Conservation (phyloP, 148 eudicot species). For the Nepenthes mirabilis region DNA sequence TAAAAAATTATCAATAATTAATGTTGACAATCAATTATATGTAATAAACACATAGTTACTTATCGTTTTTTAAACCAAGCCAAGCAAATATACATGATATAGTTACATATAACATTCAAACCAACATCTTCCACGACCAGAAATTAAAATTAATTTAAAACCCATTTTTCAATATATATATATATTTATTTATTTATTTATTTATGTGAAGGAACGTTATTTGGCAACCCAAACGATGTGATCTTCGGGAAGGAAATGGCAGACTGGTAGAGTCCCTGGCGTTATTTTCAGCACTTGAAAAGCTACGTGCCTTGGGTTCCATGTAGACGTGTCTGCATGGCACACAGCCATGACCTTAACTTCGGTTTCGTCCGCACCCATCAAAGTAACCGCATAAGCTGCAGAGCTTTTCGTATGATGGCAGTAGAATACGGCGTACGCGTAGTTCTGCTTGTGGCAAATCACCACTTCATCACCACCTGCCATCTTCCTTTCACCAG, state of each 20-base stretch:
- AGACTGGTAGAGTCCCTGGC: constrained; percentile 42
- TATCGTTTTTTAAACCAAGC: no score
- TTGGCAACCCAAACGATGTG: no score
- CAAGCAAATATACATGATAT: no score
- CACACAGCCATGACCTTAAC: constrained; percentile 43
- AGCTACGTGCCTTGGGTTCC: constrained; percentile 62
- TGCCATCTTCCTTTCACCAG: not conserved
- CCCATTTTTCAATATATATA: no score
- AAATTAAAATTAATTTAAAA: no score
- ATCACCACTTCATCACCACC: constrained; percentile 13
- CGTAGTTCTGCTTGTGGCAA: constrained; percentile 48
- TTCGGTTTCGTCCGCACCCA: constrained; percentile 20
- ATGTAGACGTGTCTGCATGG: constrained; percentile 46
- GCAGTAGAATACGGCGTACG: constrained; percentile 56
- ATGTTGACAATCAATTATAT: no score
- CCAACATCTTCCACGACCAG: no score
- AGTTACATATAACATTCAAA: no score
- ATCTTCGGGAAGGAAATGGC: constrained; percentile 35
- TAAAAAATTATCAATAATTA: no score
- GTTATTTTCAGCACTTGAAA: constrained; percentile 45
- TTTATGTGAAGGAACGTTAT: no score
- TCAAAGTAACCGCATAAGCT: constrained; percentile 28
- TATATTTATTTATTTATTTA: no score
- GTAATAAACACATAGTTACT: no score
- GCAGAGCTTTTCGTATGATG: constrained; percentile 27